phyloP scores from a whole-genome alignment of 2,329 filamentous ascomycete genomes.

The Sporothrix brunneoviolacea region DNA sequence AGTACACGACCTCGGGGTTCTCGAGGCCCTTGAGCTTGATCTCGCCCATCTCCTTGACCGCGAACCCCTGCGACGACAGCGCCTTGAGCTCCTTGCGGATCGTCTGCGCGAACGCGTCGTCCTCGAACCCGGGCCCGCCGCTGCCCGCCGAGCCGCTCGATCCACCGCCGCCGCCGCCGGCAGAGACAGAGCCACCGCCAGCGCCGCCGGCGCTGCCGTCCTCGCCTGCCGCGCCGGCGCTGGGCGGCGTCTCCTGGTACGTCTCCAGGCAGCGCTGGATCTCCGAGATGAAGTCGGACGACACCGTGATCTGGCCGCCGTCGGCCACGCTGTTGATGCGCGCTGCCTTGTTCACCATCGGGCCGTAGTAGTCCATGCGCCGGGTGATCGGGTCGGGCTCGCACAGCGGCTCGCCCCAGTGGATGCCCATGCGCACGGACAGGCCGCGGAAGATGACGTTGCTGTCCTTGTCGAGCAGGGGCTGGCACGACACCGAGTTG shows the following conservation, averaged over 20 bases:
- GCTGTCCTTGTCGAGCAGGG: slow-evolving; percentile 74
- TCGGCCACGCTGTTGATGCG: slow-evolving; percentile 92
- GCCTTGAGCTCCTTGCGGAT: slow-evolving; percentile 85
- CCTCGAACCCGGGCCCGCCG: slow-evolving; percentile 57
- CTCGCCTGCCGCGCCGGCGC: slow-evolving; percentile 38
- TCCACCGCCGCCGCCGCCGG: background rate
- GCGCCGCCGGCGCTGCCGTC: slow-evolving; percentile 23
- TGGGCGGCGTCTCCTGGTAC: slow-evolving; percentile 77
- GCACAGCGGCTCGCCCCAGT: slow-evolving; percentile 90
- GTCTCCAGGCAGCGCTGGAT: slow-evolving; percentile 86
- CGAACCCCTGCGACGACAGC: slow-evolving; percentile 85
- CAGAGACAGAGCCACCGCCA: background rate
- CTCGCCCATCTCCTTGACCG: slow-evolving; percentile 90
- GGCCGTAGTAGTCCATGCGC: slow-evolving; percentile 98
- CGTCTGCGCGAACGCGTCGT: slow-evolving; percentile 65
- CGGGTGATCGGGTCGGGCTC: slow-evolving; percentile 94
- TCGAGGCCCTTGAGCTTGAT: slow-evolving; percentile 94
- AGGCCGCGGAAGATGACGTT: slow-evolving; percentile 88
- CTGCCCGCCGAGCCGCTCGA: slow-evolving; percentile 28
- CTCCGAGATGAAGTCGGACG: slow-evolving; percentile 93
- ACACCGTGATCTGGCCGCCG: slow-evolving; percentile 94
- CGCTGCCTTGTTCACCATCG: slow-evolving; percentile 96
- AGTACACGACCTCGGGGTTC: slow-evolving; percentile 92
- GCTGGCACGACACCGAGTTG: slow-evolving; percentile 76
- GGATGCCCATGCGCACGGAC: slow-evolving; percentile 94